Evolutionary conservation across 1,284 basidiomycete genomes (phyloP), one percentile per base, ranked within the genome.

Genomic region (Wolfiporia cocos): DNA sequence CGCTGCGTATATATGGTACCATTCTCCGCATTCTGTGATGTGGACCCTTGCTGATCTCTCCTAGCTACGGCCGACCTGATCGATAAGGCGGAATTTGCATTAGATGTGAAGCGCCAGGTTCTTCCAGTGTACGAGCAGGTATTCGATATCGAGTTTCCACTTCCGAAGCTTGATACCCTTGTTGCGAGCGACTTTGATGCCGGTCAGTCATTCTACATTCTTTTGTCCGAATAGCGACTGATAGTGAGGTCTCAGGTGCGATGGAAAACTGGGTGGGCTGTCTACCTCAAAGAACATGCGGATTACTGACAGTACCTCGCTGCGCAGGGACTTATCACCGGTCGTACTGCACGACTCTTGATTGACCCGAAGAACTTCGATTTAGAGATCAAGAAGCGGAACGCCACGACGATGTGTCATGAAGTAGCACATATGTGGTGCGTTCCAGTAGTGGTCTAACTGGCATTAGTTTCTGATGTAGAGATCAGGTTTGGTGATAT

Each of bases 131-230:
- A 97, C 61, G 95, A 99, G 66, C 74, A 90, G 61, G 77, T 93
- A 40, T 95, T 95, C 56, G 82, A 92, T 52, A 81, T 95, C 51
- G 88, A 87, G 49, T 96, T 87, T 63, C 92, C 94, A 19, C 71
- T 97, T 37, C 92, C 94, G n/a, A 97, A 98, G 69, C 74, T 95
- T 36, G 92, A 96, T 59, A 94, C 92, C 1, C 72, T 94, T 3
- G 80, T 86, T 44, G 83, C 78, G 5, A 78, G 77, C 47, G 91
- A 95, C 62, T 95, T 96, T 52, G 92, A 95, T 61, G 84, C 86
- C 23, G 91, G 79, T 71, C 45, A 41, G 52, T 46, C 12, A 4
- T 19, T 15, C 7, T 14, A 9, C 19, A 32, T 42, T 24, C 31
- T 21, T 31, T 23, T 18, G 7, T 17, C 9, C 17, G 9, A 19